Conservation (phyloP, 768 basidiomycete genomes). For the Trametes punicea region DNA sequence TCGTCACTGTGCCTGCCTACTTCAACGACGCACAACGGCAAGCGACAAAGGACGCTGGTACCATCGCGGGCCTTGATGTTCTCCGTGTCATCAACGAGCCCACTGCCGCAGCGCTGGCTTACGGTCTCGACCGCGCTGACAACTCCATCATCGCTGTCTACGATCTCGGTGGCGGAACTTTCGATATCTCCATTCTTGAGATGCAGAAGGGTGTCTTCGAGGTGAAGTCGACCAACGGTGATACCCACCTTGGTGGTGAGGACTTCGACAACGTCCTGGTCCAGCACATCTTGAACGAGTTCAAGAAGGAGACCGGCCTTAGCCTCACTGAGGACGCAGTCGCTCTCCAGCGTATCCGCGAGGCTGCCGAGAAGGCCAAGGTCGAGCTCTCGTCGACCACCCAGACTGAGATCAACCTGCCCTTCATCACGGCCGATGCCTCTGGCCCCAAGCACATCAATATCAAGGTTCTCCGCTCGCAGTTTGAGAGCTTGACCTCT, state of each 20-base stretch:
- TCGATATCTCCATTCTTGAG: slow-evolving; percentile 99
- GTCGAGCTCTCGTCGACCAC: slow-evolving; percentile 93
- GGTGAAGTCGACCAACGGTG: slow-evolving; percentile 99
- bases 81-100: slow-evolving; percentile 99
- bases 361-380: slow-evolving; percentile 99
- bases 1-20: slow-evolving; percentile 96
- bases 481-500: slow-evolving; percentile 85
- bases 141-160: slow-evolving; percentile 95
- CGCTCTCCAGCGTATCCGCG: slow-evolving; percentile 98
- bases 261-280: slow-evolving; percentile 94
- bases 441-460: slow-evolving; percentile 98
- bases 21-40: slow-evolving; percentile 99
- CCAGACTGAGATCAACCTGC: slow-evolving; percentile 96
- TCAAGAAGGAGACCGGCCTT: slow-evolving; percentile 89
- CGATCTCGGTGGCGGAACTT: slow-evolving; percentile 97
- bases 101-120: slow-evolving; percentile 96
- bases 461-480: slow-evolving; percentile 79
- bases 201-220: slow-evolving; percentile 99
- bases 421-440: slow-evolving; percentile 96
- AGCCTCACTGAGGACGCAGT: slow-evolving; percentile 85
- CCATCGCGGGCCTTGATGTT: slow-evolving; percentile 96
- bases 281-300: slow-evolving; percentile 80
- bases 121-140: slow-evolving; percentile 83
- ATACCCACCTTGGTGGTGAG: slow-evolving; percentile 94
- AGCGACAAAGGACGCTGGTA: slow-evolving; percentile 97